These are phyloP conservation scores for Didymella pomorum DNA, from an alignment of 2,329 filamentous ascomycete genomes.

Conservation along the genomic window DNA sequence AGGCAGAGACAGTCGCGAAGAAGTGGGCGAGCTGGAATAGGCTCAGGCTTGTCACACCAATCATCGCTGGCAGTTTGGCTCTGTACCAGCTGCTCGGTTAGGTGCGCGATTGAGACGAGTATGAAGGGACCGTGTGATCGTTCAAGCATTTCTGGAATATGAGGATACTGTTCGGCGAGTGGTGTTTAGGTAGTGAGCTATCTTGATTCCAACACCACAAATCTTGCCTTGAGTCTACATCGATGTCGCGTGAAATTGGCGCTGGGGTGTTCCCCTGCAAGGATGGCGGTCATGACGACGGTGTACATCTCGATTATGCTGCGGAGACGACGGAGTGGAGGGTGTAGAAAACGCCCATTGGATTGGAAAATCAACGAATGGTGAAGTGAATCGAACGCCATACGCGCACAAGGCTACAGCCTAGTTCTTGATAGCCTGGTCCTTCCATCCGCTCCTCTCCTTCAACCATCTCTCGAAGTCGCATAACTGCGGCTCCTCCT, in stretches of 20 bases:
- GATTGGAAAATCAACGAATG: neutral
- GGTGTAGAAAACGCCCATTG: neutral
- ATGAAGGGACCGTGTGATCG: neutral
- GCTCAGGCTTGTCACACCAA: constrained; percentile 46
- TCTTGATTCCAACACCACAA: neutral
- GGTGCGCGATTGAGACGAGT: neutral
- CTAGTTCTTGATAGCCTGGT: constrained; percentile 26
- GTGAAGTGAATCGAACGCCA: neutral
- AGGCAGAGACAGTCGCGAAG: constrained; percentile 45
- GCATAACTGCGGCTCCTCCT: constrained; percentile 56
- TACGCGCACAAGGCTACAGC: neutral
- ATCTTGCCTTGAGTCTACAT: neutral
- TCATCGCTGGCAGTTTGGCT: constrained; percentile 46
- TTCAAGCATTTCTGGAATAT: neutral
- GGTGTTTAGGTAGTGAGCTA: neutral
- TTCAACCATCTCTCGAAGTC: constrained; percentile 59
- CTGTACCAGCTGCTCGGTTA: constrained; percentile 40
- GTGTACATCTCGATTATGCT: neutral
- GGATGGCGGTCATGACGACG: neutral
- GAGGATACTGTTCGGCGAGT: neutral
- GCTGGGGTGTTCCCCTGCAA: neutral
- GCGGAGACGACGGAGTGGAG: neutral
- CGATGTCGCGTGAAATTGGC: neutral
- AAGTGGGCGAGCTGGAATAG: constrained; percentile 50
- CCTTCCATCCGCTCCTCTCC: constrained; percentile 56